These are phyloP conservation scores for Microsporum ferrugineum DNA, from an alignment of 2,329 filamentous ascomycete genomes.

Conservation along the genomic window DNA sequence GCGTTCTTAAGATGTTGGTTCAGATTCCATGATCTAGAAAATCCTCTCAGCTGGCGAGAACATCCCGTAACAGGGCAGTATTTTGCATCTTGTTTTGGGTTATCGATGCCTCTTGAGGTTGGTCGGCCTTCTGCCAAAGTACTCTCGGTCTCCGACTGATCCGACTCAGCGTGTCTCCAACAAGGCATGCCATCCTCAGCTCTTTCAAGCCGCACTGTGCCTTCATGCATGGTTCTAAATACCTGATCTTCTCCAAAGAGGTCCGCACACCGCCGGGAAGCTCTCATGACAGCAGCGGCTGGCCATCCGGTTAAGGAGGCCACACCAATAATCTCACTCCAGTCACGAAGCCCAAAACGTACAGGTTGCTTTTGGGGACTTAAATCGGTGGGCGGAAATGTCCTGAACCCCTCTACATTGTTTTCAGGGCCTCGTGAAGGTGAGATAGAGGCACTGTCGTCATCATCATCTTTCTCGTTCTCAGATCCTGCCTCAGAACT, in stretches of 20 bases:
- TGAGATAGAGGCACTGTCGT: background rate
- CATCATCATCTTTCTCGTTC: background rate
- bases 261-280: slow-evolving; percentile 60
- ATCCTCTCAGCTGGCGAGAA: slow-evolving; percentile 21
- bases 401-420: background rate
- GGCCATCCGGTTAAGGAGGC: slow-evolving; percentile 66
- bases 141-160: slow-evolving; percentile 11
- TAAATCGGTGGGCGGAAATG: background rate
- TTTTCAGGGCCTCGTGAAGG: background rate
- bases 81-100: slow-evolving; percentile 12
- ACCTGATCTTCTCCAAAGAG: slow-evolving; percentile 64
- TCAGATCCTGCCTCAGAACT: background rate
- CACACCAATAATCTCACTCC: slow-evolving; percentile 72
- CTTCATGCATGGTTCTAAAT: slow-evolving; percentile 46
- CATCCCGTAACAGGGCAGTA: slow-evolving; percentile 27
- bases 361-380: background rate
- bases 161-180: slow-evolving; percentile 23
- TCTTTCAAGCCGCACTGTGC: slow-evolving; percentile 13
- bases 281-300: slow-evolving; percentile 51
- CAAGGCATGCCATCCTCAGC: slow-evolving; percentile 15
- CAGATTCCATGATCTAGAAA: slow-evolving; percentile 29
- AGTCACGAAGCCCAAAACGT: slow-evolving; percentile 50
- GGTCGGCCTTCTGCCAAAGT: background rate
- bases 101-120: slow-evolving; percentile 3
- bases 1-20: slow-evolving; percentile 27